These are phyloP conservation scores for Purpureocillium takamizusanense DNA, from an alignment of 2,329 filamentous ascomycete species.

Conservation along the genomic window DNA sequence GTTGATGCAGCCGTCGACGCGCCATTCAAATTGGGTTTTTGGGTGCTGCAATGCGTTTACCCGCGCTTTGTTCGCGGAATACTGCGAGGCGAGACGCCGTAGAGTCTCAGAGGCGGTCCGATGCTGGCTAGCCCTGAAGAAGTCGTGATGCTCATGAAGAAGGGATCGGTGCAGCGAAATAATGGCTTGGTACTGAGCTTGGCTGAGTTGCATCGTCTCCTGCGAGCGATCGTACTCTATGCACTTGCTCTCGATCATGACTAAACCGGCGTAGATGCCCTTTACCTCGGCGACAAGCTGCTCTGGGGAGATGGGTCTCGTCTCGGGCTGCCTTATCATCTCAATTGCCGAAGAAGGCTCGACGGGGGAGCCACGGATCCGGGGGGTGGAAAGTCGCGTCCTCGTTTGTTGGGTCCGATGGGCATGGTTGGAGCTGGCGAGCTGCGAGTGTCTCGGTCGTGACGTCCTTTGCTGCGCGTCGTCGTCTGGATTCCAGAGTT, in stretches of 20 bases:
- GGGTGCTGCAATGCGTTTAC: too few species aligned
- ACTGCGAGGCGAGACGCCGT: conserved; percentile 54
- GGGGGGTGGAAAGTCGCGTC: not conserved
- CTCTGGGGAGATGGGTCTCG: conserved; percentile 62
- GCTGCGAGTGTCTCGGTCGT: not conserved
- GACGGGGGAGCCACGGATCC: conserved; percentile 1
- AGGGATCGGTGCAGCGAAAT: conserved; percentile 75
- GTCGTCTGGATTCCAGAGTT: conserved; percentile 19
- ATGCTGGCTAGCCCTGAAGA: conserved; percentile 81
- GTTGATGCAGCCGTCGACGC: too few species aligned
- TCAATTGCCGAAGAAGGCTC: conserved; percentile 3
- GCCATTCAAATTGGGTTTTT: too few species aligned
- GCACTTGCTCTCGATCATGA: conserved; percentile 81
- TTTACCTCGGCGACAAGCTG: conserved; percentile 76
- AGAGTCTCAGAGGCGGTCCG: conserved; percentile 64
- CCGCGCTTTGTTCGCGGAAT: too few species aligned
- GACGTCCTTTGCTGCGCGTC: conserved; percentile 7
- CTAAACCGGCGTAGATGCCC: conserved; percentile 71
- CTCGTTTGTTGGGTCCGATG: conserved; percentile 4
- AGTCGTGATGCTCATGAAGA: conserved; percentile 75
- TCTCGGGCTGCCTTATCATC: conserved; percentile 42
- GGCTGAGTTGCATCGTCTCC: conserved; percentile 33
- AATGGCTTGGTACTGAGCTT: conserved; percentile 75
- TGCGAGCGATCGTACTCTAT: conserved; percentile 70
- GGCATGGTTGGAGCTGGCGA: conserved; percentile 1